phyloP scores from a whole-genome alignment of 441 rosid species.

The Omphalea diandra region DNA sequence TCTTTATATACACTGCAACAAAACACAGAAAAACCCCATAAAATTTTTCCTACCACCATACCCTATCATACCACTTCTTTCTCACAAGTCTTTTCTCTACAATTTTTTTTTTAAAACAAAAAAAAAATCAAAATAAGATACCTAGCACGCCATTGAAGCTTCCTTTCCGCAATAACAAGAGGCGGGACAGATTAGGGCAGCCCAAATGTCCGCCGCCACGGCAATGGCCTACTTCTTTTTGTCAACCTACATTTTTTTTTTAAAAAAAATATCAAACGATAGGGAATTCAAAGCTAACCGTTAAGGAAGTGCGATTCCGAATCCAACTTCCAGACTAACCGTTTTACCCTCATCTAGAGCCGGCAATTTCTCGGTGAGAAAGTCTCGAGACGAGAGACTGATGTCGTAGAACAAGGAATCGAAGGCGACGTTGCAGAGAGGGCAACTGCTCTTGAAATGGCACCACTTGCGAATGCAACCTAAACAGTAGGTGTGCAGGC shows the following conservation, averaged over 20 bases:
- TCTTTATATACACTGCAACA: conserved; percentile 53
- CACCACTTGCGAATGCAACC: conserved; percentile 64
- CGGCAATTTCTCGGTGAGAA: conserved; percentile 39
- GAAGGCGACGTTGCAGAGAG: conserved; percentile 63
- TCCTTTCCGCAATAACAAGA: conserved; percentile 40
- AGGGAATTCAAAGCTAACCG: conserved; percentile 32
- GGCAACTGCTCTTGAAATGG: conserved; percentile 57
- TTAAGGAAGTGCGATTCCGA: conserved; percentile 22
- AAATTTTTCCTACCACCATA: not conserved
- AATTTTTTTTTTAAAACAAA: no score
- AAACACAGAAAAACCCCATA: not conserved
- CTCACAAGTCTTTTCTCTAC: not conserved
- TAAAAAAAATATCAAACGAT: no score
- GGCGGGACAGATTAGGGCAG: conserved; percentile 42
- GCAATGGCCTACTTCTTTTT: conserved; percentile 44
- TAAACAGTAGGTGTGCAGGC: conserved; percentile 60
- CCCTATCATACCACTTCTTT: not conserved
- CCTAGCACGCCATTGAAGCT: conserved; percentile 71
- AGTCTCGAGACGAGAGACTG: conserved; percentile 37
- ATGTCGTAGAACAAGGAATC: conserved; percentile 51
- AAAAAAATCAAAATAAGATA: conserved; percentile 19
- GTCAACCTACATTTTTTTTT: not conserved
- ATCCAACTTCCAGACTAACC: not conserved
- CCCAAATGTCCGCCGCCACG: conserved; percentile 60
- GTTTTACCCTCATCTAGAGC: conserved; percentile 25